Conservation (phyloP, 2,329 filamentous ascomycete genomes). For the Teratosphaeriaceae sp. region DNA sequence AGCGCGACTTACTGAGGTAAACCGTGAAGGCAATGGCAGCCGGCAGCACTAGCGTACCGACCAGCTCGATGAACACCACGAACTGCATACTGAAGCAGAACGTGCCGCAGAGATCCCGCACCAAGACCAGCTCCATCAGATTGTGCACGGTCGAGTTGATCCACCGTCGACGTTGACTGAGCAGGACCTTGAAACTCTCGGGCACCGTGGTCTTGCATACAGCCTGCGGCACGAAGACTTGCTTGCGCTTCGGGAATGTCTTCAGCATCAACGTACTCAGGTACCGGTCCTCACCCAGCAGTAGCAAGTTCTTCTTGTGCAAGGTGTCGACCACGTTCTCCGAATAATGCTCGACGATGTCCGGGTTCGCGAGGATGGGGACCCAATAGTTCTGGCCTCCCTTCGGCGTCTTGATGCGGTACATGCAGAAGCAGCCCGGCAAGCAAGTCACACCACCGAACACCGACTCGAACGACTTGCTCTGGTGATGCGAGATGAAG, state of each 20-base stretch:
- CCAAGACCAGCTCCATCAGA: conserved; percentile 92
- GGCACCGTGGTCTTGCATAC: conserved; percentile 98
- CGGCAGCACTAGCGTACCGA: conserved; percentile 89
- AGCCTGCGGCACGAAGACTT: conserved; percentile 96
- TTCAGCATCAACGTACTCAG: conserved; percentile 96
- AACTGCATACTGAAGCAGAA: conserved; percentile 99
- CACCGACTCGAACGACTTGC: conserved; percentile 96
- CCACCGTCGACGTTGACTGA: conserved; percentile 94
- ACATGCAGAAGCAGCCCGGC: conserved; percentile 99
- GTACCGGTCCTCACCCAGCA: conserved; percentile 91
- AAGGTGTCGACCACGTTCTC: conserved; percentile 98
- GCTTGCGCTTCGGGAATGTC: conserved; percentile 98
- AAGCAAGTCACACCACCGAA: conserved; percentile 99
- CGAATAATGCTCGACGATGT: conserved; percentile 98
- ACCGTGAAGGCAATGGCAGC: conserved; percentile 96
- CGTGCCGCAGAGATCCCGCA: conserved; percentile 92
- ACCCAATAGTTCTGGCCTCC: conserved; percentile 99
- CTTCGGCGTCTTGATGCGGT: conserved; percentile 98
- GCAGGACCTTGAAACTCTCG: conserved; percentile 81
- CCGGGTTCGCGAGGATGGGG: conserved; percentile 94
- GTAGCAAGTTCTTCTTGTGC: conserved; percentile 92
- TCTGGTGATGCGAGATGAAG: conserved; percentile 95
- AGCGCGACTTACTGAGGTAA: conserved; percentile 80
- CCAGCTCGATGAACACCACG: conserved; percentile 88
- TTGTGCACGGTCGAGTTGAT: conserved; percentile 99